Base-by-base conservation (phyloP, 2,329 filamentous ascomycete species). In the Delphinella strobiligena region DNA sequence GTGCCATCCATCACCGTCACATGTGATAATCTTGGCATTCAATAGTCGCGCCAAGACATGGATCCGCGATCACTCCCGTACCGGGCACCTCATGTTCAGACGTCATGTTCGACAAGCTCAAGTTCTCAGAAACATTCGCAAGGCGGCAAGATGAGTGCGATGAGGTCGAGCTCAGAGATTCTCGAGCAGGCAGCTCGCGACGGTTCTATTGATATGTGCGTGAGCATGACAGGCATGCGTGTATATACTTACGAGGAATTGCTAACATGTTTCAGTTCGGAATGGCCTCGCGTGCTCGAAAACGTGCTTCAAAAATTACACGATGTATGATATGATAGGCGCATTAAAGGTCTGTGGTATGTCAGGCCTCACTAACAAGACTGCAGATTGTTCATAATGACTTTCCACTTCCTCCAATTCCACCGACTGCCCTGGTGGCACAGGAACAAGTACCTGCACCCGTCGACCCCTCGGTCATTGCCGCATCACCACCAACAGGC, bases 331-430 rank as follows among this genome's bases (percentile, higher is more conserved):
- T 35, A 16, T 7, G 10, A 31, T 36, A 42, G 19, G 17, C 31
- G 16, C 15, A 31, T n/a, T n/a, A n/a, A n/a, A n/a, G n/a, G n/a
- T n/a, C n/a, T n/a, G n/a, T n/a, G n/a, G n/a, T n/a, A n/a, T n/a
- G 37, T 31, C n/a, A 11, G 34, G 8, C 31, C 31, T 39, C 35
- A 22, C 17, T 12, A 4, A 18, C 15, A 9, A 16, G 31, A 10
- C 10, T 9, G 5, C 45, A 93, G 84, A 89, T 87, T 49, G 74
- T 82, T 31, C 73, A 75, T 58, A 70, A 77, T 55, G 78, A 80
- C 38, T 94, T 93, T 51, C 78, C 82, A 31, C 79, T 81, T 50
- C 82, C 82, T 9, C 68, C 65, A 38, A 61, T 75, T 38, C 69
- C 64, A 32, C 59, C 62, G 44, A 53, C 63, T 49, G 54, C 64